Evolutionary conservation across 371 early-diverging fungal genomes (phyloP), one percentile per base, ranked within the genome.

Genomic region (Mucor circinelloides): DNA sequence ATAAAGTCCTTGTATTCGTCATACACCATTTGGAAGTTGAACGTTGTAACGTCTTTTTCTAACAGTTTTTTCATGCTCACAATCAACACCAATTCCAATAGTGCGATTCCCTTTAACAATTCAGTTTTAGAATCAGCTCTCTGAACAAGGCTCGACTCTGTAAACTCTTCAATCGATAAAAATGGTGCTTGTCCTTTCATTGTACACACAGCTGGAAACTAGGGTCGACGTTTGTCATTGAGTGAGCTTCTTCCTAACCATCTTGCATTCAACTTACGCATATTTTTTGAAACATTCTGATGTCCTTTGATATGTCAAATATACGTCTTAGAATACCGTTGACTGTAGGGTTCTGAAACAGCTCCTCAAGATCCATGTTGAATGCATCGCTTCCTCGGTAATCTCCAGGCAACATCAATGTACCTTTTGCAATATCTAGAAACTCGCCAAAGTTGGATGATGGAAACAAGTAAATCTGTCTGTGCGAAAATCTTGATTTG

Each of bases 21-120:
- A 72, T 94, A 94, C 1, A 94, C 89, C 94, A 96, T 96, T 72
- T 93, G 94, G 81, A 97, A 97, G 70, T 96, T 97, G 73, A 95
- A 94, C 17, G 82, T 79, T n/a, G 72, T 72, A 19, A 83, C 85
- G 25, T 92, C 90, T 21, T 85, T 85, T 34, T 85, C 87, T 21
- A 87, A 64, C 46, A 93, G 65, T 31, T 91, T 87, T 66, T 89
- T 89, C 48, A 93, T 93, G 7, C 94, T 87, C 36, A 95, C 85
- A 34, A 97, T 81, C 23, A 97, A 74, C 27, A 90, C 86, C 5
- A 95, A 77, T 75, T 97, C 95, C 13, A 95, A 82, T 42, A 93
- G 68, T 0, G 95, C 91, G 21, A 95, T 70, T 10, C 90, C 90
- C 71, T 89, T 86, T 31, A 90, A 68, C 27, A 91, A 60, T 64